Evolutionary conservation across 371 early-diverging fungal species (phyloP).

Genomic region (Haplosporangium sp.): DNA sequence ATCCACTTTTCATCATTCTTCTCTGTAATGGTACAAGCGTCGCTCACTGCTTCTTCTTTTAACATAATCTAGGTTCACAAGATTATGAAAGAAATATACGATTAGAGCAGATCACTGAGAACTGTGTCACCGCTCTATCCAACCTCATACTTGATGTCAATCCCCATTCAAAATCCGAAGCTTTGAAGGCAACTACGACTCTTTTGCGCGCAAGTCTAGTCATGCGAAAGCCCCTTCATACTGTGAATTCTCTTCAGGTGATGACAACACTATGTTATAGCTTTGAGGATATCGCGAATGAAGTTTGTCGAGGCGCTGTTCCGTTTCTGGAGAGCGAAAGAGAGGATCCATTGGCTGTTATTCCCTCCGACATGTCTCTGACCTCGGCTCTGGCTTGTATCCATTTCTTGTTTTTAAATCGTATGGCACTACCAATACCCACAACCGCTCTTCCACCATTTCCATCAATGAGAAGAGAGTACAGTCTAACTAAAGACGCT

Average conservation of each 20-base stretch:
- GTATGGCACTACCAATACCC: constrained; percentile 4
- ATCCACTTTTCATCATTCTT: neutral
- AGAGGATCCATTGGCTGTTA: constrained; percentile 15
- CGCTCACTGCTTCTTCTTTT: neutral
- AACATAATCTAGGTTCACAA: constrained; percentile 15
- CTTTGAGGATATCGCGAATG: constrained; percentile 19
- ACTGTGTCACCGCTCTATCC: constrained; percentile 15
- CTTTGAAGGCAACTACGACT: constrained; percentile 13
- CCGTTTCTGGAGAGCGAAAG: constrained; percentile 27
- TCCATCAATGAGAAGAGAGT: neutral
- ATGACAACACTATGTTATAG: constrained; percentile 19
- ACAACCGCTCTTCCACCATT: neutral
- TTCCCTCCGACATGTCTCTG: constrained; percentile 13
- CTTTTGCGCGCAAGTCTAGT: constrained; percentile 22
- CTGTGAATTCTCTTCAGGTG: constrained; percentile 27
- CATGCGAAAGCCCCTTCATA: constrained; percentile 27
- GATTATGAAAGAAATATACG: constrained; percentile 2
- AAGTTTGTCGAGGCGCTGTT: constrained; percentile 19
- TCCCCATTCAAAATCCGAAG: constrained; percentile 5
- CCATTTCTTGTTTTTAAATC: constrained; percentile 21
- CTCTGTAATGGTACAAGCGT: neutral
- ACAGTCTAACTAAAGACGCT: constrained; percentile 20
- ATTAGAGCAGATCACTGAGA: constrained; percentile 11
- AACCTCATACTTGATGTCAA: constrained; percentile 8
- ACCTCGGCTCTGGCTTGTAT: constrained; percentile 33